A percentile compares a stretch with the other conserved stretches of the same genome.
Evolutionary conservation across 2,329 filamentous ascomycete genomes (phyloP).

Genomic region (Escovopsis sp.): DNA sequence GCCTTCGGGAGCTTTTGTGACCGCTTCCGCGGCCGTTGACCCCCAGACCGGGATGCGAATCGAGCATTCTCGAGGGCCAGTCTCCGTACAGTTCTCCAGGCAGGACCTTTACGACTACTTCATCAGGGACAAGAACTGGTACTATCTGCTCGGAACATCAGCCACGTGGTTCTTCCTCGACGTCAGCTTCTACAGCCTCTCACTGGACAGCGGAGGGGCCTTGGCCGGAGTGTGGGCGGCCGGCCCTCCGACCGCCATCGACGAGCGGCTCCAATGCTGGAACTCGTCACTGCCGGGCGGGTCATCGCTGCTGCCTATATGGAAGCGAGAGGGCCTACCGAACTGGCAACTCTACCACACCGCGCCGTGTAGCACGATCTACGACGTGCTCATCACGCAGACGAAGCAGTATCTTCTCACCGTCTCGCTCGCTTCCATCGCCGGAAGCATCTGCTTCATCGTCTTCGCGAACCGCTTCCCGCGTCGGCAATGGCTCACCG

Average conservation of each 20-base stretch:
- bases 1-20: slow-evolving; percentile 9
- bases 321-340: slow-evolving; percentile 25
- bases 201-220: slow-evolving; percentile 26
- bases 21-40: slow-evolving; percentile 9
- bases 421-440: slow-evolving; percentile 34
- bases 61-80: slow-evolving; percentile 19
- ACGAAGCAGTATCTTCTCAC: slow-evolving; percentile 37
- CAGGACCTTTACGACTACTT: slow-evolving; percentile 35
- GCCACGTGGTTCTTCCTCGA: slow-evolving; percentile 38
- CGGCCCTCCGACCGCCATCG: slow-evolving; percentile 16
- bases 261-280: slow-evolving; percentile 29
- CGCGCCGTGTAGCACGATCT: slow-evolving; percentile 34
- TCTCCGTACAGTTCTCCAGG: slow-evolving; percentile 32
- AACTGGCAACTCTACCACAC: slow-evolving; percentile 34
- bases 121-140: slow-evolving; percentile 24
- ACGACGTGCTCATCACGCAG: slow-evolving; percentile 34
- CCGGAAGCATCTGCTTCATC: slow-evolving; percentile 33
- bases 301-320: slow-evolving; percentile 27
- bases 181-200: slow-evolving; percentile 38
- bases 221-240: slow-evolving; percentile 25
- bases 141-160: slow-evolving; percentile 25
- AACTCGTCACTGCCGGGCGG: slow-evolving; percentile 27
- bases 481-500: slow-evolving; percentile 33
- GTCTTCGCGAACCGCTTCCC: slow-evolving; percentile 31
- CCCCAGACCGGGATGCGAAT: slow-evolving; percentile 13